Evolutionary conservation across 1,139 yeast species (phyloP), one percentile per base, ranked within the genome.

Genomic region (Pichia sp.): DNA sequence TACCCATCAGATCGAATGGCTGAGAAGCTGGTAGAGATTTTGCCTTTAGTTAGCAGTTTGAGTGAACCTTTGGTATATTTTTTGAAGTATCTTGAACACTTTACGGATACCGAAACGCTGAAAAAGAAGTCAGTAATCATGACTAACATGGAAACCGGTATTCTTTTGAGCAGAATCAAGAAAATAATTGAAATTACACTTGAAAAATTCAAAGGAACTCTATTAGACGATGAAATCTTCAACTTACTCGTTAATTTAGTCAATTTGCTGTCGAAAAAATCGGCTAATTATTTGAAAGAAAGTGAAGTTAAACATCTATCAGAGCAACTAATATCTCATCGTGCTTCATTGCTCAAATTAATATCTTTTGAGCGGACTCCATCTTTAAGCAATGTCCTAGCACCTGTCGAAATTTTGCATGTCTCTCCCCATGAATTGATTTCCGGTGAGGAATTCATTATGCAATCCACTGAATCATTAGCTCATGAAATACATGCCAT

Each of bases 1-100:
- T 74, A 72, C 58, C 70, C 72, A 37, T 60, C 61, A 23, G 58
- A 51, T 12, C 48, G 60, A 23, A 56, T 60, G 10, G 55, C 62
- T 18, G 56, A 55, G 16, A 58, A 53, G 25, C 69, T 86, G 5
- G 70, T 85, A 25, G 66, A 77, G 42, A 73, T 83, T 12, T 67
- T 88, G 45, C 96, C 96, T 0, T 65, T 88, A 37, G 71, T 85
- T 53, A 85, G 86, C 21, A 80, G 80, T 59, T 76, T 86, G 54
- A 77, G 76, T 22, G 68, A 70, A 12, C 77, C 80, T 10, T 67
- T 88, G 53, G 74, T 73, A 30, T 74, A 70, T 48, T 72, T 82
- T 59, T 70, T 73, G 52, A 58, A 52, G 37, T 55, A 50, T 39
- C 40, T 55, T n/a, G 57, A 52, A 18, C 50, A 43, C 23, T 55